A percentile compares a stretch with the other conserved stretches of the same genome.
phyloP scores from a whole-genome alignment of 169 alveolate genomes.

The Cryptosporidium andersoni region DNA sequence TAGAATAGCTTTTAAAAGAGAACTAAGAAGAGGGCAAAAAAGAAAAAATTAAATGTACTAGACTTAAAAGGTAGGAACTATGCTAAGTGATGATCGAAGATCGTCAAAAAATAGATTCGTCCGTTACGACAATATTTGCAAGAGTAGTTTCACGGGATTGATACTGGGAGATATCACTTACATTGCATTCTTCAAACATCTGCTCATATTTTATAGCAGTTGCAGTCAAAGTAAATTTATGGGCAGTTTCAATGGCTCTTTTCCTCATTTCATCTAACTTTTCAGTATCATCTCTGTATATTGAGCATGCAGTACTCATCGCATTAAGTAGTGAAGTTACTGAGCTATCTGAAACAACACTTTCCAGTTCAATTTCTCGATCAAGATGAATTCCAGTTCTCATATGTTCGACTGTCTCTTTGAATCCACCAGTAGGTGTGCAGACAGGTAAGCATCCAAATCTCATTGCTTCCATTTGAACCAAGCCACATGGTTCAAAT shows the following conservation, averaged over 20 bases:
- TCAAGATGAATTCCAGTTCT: not conserved
- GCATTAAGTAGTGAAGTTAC: not conserved
- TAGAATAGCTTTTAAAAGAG: too few relatives aligned
- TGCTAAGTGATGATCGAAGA: not conserved
- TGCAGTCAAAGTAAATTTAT: not conserved
- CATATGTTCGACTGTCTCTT: conserved; percentile 56
- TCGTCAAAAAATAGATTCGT: not conserved
- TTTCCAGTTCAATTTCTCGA: not conserved
- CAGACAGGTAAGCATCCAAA: conserved; percentile 63
- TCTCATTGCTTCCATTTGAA: conserved; percentile 73
- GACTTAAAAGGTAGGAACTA: too few relatives aligned
- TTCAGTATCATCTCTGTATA: not conserved
- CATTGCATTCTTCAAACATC: not conserved
- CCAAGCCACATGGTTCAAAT: conserved; percentile 72
- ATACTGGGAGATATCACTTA: not conserved
- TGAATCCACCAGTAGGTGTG: conserved; percentile 72
- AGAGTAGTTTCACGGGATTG: not conserved
- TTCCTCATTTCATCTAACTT: not conserved
- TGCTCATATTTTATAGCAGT: not conserved
- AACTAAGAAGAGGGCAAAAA: not conserved
- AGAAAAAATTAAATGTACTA: not conserved
- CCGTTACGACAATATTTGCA: not conserved
- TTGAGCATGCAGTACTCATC: not conserved
- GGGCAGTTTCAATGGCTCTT: not conserved
- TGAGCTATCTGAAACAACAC: not conserved